phyloP scores from a whole-genome alignment of 192 early-diverging fungal genomes.

The Rhizophagus clarus region DNA sequence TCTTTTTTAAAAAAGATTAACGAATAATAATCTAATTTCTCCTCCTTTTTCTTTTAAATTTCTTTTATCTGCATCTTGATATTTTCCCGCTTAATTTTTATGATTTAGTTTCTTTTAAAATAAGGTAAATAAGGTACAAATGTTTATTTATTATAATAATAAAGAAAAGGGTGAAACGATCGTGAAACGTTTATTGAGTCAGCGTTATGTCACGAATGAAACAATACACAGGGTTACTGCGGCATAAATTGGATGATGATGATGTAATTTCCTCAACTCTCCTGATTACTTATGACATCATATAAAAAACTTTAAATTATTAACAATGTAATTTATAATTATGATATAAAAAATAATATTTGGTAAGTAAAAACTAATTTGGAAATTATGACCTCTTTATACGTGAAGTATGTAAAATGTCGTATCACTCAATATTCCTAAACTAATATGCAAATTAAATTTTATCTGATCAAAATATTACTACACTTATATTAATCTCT shows the following conservation, averaged over 20 bases:
- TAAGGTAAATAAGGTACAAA: neutral
- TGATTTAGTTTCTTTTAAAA: neutral
- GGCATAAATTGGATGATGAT: neutral
- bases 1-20: no score
- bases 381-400: neutral
- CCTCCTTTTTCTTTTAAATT: neutral
- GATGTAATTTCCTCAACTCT: neutral
- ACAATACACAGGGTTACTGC: neutral
- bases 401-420: neutral
- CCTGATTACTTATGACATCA: neutral
- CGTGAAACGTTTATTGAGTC: neutral
- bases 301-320: neutral
- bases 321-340: neutral
- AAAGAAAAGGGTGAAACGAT: neutral
- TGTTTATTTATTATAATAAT: neutral
- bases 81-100: neutral
- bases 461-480: neutral
- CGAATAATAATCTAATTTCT: neutral
- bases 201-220: neutral
- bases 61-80: neutral
- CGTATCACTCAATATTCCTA: neutral
- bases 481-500: no score
- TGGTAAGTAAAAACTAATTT: neutral
- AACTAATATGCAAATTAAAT: neutral
- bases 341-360: neutral